These are phyloP conservation scores for Cladorrhinum samala DNA, from an alignment of 495 filamentous ascomycete genomes.

Conservation along the genomic window DNA sequence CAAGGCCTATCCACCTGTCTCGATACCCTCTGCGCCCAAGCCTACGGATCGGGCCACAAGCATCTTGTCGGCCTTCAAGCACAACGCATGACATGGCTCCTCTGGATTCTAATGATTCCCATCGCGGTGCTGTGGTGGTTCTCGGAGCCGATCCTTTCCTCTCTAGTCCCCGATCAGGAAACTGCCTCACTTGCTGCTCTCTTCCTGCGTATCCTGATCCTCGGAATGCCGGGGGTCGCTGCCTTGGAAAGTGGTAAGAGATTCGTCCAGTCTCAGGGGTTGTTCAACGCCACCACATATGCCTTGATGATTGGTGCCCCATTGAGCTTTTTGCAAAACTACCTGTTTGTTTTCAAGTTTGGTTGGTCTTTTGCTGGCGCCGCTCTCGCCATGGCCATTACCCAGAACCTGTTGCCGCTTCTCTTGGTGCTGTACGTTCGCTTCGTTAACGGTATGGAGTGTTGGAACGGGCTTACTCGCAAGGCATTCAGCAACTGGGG, in stretches of 20 bases:
- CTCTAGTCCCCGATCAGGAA: slow-evolving; percentile 55
- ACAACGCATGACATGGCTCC: slow-evolving; percentile 63
- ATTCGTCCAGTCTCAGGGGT: slow-evolving; percentile 65
- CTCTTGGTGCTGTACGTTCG: slow-evolving; percentile 68
- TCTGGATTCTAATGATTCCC: slow-evolving; percentile 57
- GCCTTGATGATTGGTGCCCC: slow-evolving; percentile 61
- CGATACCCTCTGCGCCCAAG: slow-evolving; percentile 70
- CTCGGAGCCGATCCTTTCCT: slow-evolving; percentile 48
- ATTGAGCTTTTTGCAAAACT: slow-evolving; percentile 61
- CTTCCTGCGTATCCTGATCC: slow-evolving; percentile 58
- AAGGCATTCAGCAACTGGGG: slow-evolving; percentile 74
- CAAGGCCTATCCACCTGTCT: slow-evolving; percentile 65
- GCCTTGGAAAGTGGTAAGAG: slow-evolving; percentile 65
- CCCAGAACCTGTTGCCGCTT: slow-evolving; percentile 73
- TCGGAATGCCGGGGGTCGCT: slow-evolving; percentile 63
- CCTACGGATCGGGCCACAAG: slow-evolving; percentile 63
- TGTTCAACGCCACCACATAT: slow-evolving; percentile 62
- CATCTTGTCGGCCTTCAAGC: slow-evolving; percentile 64
- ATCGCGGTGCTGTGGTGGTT: slow-evolving; percentile 55
- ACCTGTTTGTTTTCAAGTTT: slow-evolving; percentile 64
- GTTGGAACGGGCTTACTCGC: slow-evolving; percentile 77
- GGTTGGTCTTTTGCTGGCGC: slow-evolving; percentile 77
- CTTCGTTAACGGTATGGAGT: slow-evolving; percentile 68
- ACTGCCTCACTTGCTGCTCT: slow-evolving; percentile 58
- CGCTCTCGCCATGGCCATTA: slow-evolving; percentile 76